These are phyloP conservation scores for Pseudogymnoascus sp. DNA, from an alignment of 2,329 filamentous ascomycete species.

Conservation along the genomic window DNA sequence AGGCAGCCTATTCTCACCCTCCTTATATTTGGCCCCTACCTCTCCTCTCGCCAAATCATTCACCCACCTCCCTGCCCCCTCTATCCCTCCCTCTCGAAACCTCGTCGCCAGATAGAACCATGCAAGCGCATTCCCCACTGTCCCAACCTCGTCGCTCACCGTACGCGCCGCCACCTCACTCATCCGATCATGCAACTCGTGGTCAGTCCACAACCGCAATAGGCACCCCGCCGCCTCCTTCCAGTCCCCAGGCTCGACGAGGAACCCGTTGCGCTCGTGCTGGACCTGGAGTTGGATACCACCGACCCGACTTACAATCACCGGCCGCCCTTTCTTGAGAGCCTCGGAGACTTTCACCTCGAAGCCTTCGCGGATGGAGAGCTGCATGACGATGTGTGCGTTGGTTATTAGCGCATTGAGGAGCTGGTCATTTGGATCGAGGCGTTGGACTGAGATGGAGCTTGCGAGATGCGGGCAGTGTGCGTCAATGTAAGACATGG, in stretches of 20 bases:
- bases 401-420: slow-evolving; percentile 70
- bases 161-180: slow-evolving; percentile 54
- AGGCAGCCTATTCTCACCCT: slow-evolving; percentile 56
- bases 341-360: slow-evolving; percentile 84
- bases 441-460: slow-evolving; percentile 67
- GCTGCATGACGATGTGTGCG: slow-evolving; percentile 66
- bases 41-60: slow-evolving; percentile 66
- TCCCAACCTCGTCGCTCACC: slow-evolving; percentile 75
- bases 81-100: slow-evolving; percentile 47
- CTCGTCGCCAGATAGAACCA: slow-evolving; percentile 74
- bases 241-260: slow-evolving; percentile 65
- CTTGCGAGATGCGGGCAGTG: slow-evolving; percentile 54
- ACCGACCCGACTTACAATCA: slow-evolving; percentile 69
- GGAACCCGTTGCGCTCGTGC: slow-evolving; percentile 62
- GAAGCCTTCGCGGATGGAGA: slow-evolving; percentile 76
- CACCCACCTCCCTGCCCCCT: slow-evolving; percentile 57
- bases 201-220: slow-evolving; percentile 57
- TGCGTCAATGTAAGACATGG: slow-evolving; percentile 58
- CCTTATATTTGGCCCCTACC: slow-evolving; percentile 50
- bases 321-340: slow-evolving; percentile 69
- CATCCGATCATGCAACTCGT: slow-evolving; percentile 60
- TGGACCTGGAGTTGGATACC: slow-evolving; percentile 75
- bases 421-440: slow-evolving; percentile 71
- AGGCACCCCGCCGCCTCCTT: slow-evolving; percentile 62
- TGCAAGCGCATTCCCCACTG: slow-evolving; percentile 66